Evolutionary conservation across 495 filamentous ascomycete genomes (phyloP).

Genomic region (Aspergillus heteromorphus): DNA sequence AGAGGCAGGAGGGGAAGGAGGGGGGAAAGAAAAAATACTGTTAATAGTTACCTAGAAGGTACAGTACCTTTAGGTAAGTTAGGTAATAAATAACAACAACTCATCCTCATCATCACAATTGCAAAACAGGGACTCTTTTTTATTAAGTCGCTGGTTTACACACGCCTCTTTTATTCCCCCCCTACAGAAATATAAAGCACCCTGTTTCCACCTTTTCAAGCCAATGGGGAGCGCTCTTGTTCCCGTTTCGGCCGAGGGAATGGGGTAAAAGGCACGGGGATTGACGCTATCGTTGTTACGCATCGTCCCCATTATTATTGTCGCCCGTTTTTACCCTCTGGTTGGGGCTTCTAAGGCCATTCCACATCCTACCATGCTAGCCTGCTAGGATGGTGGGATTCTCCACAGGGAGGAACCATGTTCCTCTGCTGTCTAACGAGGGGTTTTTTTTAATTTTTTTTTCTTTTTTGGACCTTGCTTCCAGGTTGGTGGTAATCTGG

Average conservation of each 20-base stretch:
- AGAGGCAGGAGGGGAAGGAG: slow-evolving; percentile 5
- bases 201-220: not conserved
- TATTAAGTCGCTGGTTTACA: too few relatives aligned
- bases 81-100: too few relatives aligned
- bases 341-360: slow-evolving; percentile 12
- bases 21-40: not conserved
- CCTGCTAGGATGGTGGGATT: slow-evolving; percentile 12
- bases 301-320: slow-evolving; percentile 14
- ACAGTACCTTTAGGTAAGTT: too few relatives aligned
- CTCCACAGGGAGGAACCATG: slow-evolving; percentile 24
- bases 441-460: not conserved
- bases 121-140: too few relatives aligned
- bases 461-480: not conserved
- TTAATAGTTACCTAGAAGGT: too few relatives aligned
- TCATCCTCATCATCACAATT: too few relatives aligned
- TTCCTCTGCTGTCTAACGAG: slow-evolving; percentile 2
- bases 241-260: slow-evolving; percentile 2
- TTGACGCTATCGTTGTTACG: slow-evolving; percentile 20
- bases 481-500: not conserved
- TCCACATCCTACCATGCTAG: slow-evolving; percentile 14
- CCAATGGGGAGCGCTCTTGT: not conserved
- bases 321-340: slow-evolving; percentile 12
- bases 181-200: not conserved
- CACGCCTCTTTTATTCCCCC: too few relatives aligned
- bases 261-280: slow-evolving; percentile 4